Base-by-base conservation (phyloP, 768 basidiomycete species). In the Suillus americanus region DNA sequence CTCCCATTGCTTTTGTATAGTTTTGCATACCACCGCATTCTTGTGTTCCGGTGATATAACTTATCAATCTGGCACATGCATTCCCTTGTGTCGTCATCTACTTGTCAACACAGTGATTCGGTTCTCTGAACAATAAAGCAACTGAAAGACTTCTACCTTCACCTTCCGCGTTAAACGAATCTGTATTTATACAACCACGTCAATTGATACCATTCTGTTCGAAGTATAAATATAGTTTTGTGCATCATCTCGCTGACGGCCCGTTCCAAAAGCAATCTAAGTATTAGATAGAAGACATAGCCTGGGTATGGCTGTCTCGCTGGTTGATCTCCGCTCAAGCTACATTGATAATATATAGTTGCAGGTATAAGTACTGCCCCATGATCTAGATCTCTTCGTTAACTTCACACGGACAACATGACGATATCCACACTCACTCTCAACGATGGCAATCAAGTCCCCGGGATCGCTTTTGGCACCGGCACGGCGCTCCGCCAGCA, bases 391-490 rank as follows among this genome's bases (percentile, higher is more conserved):
- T 60, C 13, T 43, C 30, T 28, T 61, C 37, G 16, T 33, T 16
- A 20, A 53, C 51, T 12, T 33, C 30, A 37, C 33, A 40, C 18
- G 23, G 9, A 57, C 23, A 38, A 4, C 25, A 76, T 76, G 75
- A 64, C 74, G 9, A 60, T 66, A 28, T 68, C 66, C 28, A 66
- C 67, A 16, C 65, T 78, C 59, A 66, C 72, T 10, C 75, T 81
- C 33, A 80, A 79, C 68, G 77, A 80, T 68, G 75, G 77, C 56
- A 72, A 66, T 60, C 69, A 65, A 28, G 78, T 79, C 50, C 81
- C 80, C 9, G 71, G 72, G 73, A 69, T 80, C 41, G 79, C 68
- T 18, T 79, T 79, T 63, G 80, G 80, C 30, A 51, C 50, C 0
- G 50, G 50, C 14, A 78, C 79, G 0, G 75, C 73, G 8, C 68